These are phyloP conservation scores for Triangularia setosa DNA, from an alignment of 2,329 filamentous ascomycete species.

Conservation along the genomic window DNA sequence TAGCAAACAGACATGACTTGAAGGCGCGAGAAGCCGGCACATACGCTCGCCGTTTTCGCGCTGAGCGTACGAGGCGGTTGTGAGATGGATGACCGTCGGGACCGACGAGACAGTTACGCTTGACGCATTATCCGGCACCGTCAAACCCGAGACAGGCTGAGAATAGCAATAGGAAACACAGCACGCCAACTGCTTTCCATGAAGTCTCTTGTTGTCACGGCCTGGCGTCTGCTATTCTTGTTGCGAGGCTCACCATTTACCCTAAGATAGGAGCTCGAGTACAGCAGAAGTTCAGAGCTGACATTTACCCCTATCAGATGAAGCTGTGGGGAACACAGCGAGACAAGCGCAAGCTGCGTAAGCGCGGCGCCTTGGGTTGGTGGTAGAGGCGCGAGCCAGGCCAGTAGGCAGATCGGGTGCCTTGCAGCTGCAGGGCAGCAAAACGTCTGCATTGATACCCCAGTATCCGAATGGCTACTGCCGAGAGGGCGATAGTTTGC, in stretches of 20 bases:
- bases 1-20: not conserved
- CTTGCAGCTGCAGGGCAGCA: constrained; percentile 10
- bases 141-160: constrained; percentile 10
- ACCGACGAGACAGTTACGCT: constrained; percentile 8
- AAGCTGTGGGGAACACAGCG: not conserved
- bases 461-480: no score
- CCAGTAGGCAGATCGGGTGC: not conserved
- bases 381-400: not conserved
- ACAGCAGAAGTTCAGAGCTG: not conserved
- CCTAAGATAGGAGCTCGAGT: not conserved
- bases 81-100: constrained; percentile 7
- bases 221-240: not conserved
- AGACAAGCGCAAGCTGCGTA: not conserved
- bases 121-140: not conserved
- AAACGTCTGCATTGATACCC: no score
- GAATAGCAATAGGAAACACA: constrained; percentile 5
- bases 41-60: not conserved
- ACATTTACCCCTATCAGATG: not conserved
- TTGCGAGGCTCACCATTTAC: not conserved
- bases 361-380: not conserved
- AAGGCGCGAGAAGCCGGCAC: not conserved
- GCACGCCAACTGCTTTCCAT: not conserved
- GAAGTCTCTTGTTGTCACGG: not conserved
- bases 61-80: not conserved
- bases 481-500: not conserved